Base-by-base conservation (phyloP, 352 stramenopile species). In the Plasmopara viticola region DNA sequence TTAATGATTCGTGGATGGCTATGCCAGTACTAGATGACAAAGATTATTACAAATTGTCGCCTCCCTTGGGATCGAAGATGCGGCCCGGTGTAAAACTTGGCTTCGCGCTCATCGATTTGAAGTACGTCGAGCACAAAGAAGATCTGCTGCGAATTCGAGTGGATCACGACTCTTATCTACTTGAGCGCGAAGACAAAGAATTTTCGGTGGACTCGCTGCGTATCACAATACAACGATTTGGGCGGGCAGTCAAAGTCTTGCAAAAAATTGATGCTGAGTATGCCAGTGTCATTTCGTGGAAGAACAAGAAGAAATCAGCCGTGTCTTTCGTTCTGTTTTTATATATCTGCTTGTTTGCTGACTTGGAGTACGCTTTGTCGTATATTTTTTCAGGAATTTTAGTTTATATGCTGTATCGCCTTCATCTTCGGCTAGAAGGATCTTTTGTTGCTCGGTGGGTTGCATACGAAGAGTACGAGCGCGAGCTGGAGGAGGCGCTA, bases 211-310 rank as follows among this genome's bases (percentile, higher is more conserved):
- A 94, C 29, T 87, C 79, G 2, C 58, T 94, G 10, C 66, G 74
- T 6, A 68, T 67, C 20, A 94, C 83, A 17, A 81, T 92, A 33
- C 79, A 92, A 34, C 79, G 84, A 4, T 72, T 92, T 54, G 66
- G 67, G 31, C 75, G 81, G 10, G 73, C 84, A 14, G 68, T 88
- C 28, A 78, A 83, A 40, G 58, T 71, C 4, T 74, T 91, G n/a
- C 78, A 87, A 48, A 86, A 73, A 58, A 58, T 88, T 42, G 84
- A 92, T 52, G 68, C 78, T 15, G 69, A 86, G 45, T 94, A 94
- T 50, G 65, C 60, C 29, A 71, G 84, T 30, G 70, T 94, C 13
- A 94, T 94, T 50, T 74, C 79, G 15, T 94, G 84, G 84, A 92
- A 90, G 45, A 84, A 90, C 72, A 86, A 76, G 47, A 83, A 78